These are phyloP conservation scores for Colletotrichum abscissum DNA, from an alignment of 2,329 filamentous ascomycete genomes.

Conservation along the genomic window DNA sequence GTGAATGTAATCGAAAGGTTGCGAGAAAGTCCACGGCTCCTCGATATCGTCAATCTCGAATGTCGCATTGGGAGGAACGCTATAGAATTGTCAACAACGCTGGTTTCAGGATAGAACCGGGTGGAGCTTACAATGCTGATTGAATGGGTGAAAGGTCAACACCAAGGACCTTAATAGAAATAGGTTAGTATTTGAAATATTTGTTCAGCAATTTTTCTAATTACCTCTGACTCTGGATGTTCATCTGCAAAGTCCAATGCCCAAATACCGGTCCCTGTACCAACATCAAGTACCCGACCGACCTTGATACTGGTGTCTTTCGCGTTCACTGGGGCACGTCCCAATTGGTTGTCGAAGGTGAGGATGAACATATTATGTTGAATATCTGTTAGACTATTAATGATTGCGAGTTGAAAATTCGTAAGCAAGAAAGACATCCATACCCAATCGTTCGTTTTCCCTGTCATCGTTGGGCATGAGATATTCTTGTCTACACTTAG, in stretches of 20 bases:
- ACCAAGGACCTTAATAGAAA: slow-evolving; percentile 43
- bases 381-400: slow-evolving; percentile 40
- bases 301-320: slow-evolving; percentile 36
- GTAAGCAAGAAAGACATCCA: not conserved
- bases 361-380: slow-evolving; percentile 48
- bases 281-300: slow-evolving; percentile 53
- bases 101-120: too few species aligned
- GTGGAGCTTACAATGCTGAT: too few species aligned
- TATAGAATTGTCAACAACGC: slow-evolving; percentile 19
- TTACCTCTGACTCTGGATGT: slow-evolving; percentile 43
- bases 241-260: slow-evolving; percentile 54
- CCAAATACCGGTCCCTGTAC: slow-evolving; percentile 58
- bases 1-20: slow-evolving; percentile 54
- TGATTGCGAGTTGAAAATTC: too few species aligned
- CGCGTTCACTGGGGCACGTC: slow-evolving; percentile 32
- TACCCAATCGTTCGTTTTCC: slow-evolving; percentile 16
- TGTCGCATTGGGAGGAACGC: slow-evolving; percentile 58
- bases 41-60: slow-evolving; percentile 58
- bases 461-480: slow-evolving; percentile 13
- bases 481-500: slow-evolving; percentile 13
- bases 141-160: slow-evolving; percentile 50
- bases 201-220: not conserved
- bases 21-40: slow-evolving; percentile 50
- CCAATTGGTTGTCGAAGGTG: slow-evolving; percentile 43
- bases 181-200: too few species aligned